Base-by-base conservation (phyloP, 2,329 filamentous ascomycete genomes). In the Cladosporium velox region DNA sequence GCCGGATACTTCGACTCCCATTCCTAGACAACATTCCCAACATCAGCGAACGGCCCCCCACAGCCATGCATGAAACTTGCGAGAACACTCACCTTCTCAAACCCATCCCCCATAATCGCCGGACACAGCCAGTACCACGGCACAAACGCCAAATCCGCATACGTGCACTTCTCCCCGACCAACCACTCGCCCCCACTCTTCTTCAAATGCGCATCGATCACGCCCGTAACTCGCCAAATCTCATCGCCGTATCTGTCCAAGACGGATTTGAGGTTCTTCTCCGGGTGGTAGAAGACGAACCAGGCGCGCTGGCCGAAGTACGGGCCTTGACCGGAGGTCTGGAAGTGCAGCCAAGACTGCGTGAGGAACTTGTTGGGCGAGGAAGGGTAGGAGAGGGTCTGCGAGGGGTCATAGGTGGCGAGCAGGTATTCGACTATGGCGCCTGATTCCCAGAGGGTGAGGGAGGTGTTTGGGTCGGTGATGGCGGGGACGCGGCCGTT, bases 241-340 rank as follows among this genome's bases (percentile, higher is more conserved):
- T 85, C 82, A 30, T 77, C 77, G 21, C 71, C 64, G 70, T 84
- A 85, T 21, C 82, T 79, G 5, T 82, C 77, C 26, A 79, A 72
- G 5, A 80, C 82, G 18, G 76, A 78, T 0, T 72, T 75, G 24
- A 83, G 38, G 64, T 67, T 55, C 67, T 79, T 79, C 65, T 84
- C 81, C 0, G 72, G 73, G 71, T 83, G 79, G 65, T 77, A 80
- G 35, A 69, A 54, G 6, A 44, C 71, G 72, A 81, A 84, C 81
- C 81, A 84, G 32, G 72, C 75, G 0, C 73, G 74, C 70, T 84
- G 82, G 15, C 83, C 83, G 66, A 78, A 77, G 63, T 78, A 77
- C 0, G 77, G 76, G 7, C 41, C 30, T 35, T 78, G 76, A 1
- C 74, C 74, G 10, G 66, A 71, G n/a, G 75, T 71, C 60, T 79